Evolutionary conservation across 495 filamentous ascomycete genomes (phyloP).

Genomic region (Elasticomyces elasticus): DNA sequence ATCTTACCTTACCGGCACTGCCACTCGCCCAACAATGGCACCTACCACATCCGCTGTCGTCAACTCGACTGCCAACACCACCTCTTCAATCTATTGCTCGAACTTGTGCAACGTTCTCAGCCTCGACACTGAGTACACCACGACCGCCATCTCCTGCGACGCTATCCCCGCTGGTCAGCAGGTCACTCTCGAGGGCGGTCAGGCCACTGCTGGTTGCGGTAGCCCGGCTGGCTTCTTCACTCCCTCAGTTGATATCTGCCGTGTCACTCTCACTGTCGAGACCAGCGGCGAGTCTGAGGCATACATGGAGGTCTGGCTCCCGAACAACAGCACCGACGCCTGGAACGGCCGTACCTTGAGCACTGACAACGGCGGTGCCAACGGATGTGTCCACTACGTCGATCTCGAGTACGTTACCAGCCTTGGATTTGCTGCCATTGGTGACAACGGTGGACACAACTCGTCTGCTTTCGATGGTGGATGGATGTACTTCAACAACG

Average conservation of each 20-base stretch:
- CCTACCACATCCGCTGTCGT: background rate
- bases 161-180: background rate
- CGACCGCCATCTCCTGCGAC: background rate
- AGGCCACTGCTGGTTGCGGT: conserved; percentile 4
- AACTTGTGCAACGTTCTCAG: background rate
- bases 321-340: conserved; percentile 22
- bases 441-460: conserved; percentile 23
- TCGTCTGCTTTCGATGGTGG: conserved; percentile 4
- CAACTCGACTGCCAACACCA: background rate
- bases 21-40: background rate
- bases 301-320: conserved; percentile 50
- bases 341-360: conserved; percentile 28
- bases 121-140: background rate
- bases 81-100: background rate
- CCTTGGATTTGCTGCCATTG: conserved; percentile 46
- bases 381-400: conserved; percentile 22
- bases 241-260: conserved; percentile 42
- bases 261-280: conserved; percentile 44
- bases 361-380: conserved; percentile 26
- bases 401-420: conserved; percentile 27
- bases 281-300: conserved; percentile 46
- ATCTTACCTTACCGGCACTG: conserved; percentile 5
- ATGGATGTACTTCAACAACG: conserved; percentile 50
- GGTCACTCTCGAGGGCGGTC: background rate
- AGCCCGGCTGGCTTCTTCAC: conserved; percentile 2